Conservation (phyloP, 2,329 filamentous ascomycete species). For the Diaporthe caulivora region DNA sequence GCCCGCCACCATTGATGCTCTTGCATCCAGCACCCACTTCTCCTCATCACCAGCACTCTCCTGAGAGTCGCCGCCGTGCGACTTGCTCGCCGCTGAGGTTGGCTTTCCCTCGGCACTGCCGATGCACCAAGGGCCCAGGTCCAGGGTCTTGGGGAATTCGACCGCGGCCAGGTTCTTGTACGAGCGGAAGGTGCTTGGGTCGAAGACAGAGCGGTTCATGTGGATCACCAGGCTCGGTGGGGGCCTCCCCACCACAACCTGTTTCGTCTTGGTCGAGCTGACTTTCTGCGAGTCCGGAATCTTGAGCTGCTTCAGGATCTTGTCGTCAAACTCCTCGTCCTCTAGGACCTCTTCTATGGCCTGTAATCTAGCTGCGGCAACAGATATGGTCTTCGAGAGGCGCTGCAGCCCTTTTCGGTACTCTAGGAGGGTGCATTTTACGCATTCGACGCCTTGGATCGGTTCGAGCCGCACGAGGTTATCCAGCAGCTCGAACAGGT, state of each 20-base stretch:
- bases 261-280: slow-evolving; percentile 87
- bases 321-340: slow-evolving; percentile 83
- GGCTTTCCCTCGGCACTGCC: slow-evolving; percentile 63
- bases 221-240: slow-evolving; percentile 87
- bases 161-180: slow-evolving; percentile 88
- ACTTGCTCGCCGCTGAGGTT: slow-evolving; percentile 9
- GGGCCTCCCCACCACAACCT: slow-evolving; percentile 85
- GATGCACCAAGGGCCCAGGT: slow-evolving; percentile 88
- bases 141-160: slow-evolving; percentile 78
- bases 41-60: slow-evolving; percentile 60
- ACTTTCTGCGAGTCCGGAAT: slow-evolving; percentile 77
- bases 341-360: slow-evolving; percentile 79
- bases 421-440: slow-evolving; percentile 85
- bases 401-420: slow-evolving; percentile 61
- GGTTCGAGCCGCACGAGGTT: slow-evolving; percentile 86
- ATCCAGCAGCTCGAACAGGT: slow-evolving; percentile 83
- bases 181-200: slow-evolving; percentile 82
- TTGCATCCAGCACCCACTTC: slow-evolving; percentile 78
- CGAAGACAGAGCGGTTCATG: slow-evolving; percentile 91
- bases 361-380: slow-evolving; percentile 68
- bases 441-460: slow-evolving; percentile 91
- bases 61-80: slow-evolving; percentile 41
- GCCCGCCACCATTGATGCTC: slow-evolving; percentile 78
- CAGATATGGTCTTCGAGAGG: slow-evolving; percentile 65
- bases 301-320: slow-evolving; percentile 74